Conservation (phyloP, 2,329 filamentous ascomycete genomes). For the Dryadomyces quercivorus region DNA sequence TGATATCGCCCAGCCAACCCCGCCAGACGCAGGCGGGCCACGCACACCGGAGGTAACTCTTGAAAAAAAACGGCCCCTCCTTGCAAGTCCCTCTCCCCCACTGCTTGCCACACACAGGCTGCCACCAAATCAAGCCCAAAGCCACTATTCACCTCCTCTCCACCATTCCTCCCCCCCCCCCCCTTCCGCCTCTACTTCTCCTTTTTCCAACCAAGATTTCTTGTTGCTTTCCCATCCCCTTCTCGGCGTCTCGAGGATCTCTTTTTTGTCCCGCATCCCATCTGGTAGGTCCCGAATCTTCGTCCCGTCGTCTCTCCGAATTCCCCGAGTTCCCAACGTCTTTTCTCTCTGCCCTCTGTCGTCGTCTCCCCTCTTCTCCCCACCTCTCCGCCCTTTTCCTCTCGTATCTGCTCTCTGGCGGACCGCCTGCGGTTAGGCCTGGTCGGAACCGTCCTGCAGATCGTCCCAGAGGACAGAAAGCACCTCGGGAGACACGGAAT, state of each 20-base stretch:
- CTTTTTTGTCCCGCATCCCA: neutral
- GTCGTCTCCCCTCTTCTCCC: neutral
- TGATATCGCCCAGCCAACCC: slow-evolving; percentile 3
- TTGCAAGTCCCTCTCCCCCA: neutral
- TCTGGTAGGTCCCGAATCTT: neutral
- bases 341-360: neutral
- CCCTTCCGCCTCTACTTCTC: neutral
- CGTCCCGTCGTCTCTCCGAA: neutral
- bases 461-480: no score
- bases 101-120: neutral
- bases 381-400: neutral
- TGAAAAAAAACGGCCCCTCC: slow-evolving; percentile 1
- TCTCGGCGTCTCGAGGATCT: neutral
- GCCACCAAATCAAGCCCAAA: neutral
- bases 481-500: no score
- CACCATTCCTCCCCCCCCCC: neutral
- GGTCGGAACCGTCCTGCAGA: no score
- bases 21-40: neutral
- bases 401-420: neutral
- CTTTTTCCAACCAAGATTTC: neutral
- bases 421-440: no score
- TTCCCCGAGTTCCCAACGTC: no score
- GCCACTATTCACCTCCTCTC: neutral
- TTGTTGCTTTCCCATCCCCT: neutral
- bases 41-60: neutral